Base-by-base conservation (phyloP, 169 alveolate species). In the Eimeria praecox region DNA sequence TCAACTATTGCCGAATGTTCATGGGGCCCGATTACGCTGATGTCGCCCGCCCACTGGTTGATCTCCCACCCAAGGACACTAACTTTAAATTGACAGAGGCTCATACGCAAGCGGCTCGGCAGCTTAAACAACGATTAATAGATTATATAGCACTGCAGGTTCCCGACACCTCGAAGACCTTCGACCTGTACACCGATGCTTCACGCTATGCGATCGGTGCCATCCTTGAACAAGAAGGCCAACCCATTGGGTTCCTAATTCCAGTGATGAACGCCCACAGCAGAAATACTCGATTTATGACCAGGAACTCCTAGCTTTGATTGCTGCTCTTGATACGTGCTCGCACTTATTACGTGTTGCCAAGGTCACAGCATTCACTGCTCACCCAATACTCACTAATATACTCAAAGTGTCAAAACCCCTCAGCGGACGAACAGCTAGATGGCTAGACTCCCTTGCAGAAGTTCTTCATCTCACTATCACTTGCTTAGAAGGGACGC, bases 201-300 rank as follows among this genome's bases (percentile, higher is more conserved):
- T 52, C 59, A 14, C 20, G 59, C 8, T 73, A 73, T 33, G 83
- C 83, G 38, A 18, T 38, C 3, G 83, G 83, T 12, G 83, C 83
- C 5, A 9, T 73, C 4, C 22, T 73, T 3, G 83, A 73, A 73
- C 83, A 73, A 30, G 54, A 20, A 5, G 83, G 54, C 44, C 4
- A 73, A 46, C 83, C 83, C n/a, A n/a, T 73, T 5, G 83, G 83
- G 49, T 73, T 73, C 83, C 83, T 73, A 4, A 73, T 40, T 18
- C 42, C 14, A 40, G 83, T 9, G 6, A 73, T 73, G 83, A 33
- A n/a, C 4, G 18, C 83, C 16, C 83, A 14, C 54, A 73, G 49
- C 83, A 73, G 49, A 38, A 38, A 33, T 73, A 33, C 83, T 73
- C 83, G 49, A 73, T 38, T 40, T 73, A 73, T 33, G 83, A 73